phyloP scores from a whole-genome alignment of 2,329 filamentous ascomycete genomes.

The Fusarium gaditjirri region DNA sequence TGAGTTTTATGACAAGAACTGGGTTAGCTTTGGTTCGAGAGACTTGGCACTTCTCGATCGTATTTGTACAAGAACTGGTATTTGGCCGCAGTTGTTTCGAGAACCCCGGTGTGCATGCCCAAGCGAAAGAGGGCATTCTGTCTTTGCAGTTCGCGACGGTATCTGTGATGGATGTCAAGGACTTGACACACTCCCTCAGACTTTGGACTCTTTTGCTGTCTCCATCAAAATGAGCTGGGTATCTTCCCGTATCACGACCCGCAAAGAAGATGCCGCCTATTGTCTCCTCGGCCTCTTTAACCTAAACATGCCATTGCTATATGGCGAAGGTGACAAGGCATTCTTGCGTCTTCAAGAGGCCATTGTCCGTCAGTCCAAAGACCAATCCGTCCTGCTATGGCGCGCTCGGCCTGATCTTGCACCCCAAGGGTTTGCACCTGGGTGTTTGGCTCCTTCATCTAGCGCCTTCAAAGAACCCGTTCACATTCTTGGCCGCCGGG shows the following conservation, averaged over 20 bases:
- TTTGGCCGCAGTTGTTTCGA: constrained; percentile 34
- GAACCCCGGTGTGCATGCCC: constrained; percentile 34
- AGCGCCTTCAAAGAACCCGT: constrained; percentile 24
- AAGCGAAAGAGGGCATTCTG: neutral
- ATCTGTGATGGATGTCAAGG: constrained; percentile 17
- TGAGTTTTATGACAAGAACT: constrained; percentile 28
- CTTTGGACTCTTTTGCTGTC: constrained; percentile 37
- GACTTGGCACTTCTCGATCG: constrained; percentile 26
- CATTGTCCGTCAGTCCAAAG: constrained; percentile 38
- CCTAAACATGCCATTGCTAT: constrained; percentile 46
- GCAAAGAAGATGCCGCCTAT: constrained; percentile 47
- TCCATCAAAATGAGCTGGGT: constrained; percentile 46
- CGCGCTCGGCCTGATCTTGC: neutral
- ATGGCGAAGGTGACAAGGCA: constrained; percentile 45
- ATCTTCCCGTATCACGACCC: constrained; percentile 38
- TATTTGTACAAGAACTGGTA: constrained; percentile 28
- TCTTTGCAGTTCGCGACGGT: constrained; percentile 26
- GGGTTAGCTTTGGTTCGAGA: constrained; percentile 44
- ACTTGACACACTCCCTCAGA: constrained; percentile 32
- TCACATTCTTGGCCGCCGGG: constrained; percentile 28
- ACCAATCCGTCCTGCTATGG: constrained; percentile 41
- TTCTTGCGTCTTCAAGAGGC: constrained; percentile 41
- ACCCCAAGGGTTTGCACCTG: constrained; percentile 3
- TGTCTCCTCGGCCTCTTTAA: constrained; percentile 47
- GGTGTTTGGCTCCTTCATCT: constrained; percentile 31